phyloP scores from a whole-genome alignment of 2,329 filamentous ascomycete genomes.

The Rhinocladiella similis region DNA sequence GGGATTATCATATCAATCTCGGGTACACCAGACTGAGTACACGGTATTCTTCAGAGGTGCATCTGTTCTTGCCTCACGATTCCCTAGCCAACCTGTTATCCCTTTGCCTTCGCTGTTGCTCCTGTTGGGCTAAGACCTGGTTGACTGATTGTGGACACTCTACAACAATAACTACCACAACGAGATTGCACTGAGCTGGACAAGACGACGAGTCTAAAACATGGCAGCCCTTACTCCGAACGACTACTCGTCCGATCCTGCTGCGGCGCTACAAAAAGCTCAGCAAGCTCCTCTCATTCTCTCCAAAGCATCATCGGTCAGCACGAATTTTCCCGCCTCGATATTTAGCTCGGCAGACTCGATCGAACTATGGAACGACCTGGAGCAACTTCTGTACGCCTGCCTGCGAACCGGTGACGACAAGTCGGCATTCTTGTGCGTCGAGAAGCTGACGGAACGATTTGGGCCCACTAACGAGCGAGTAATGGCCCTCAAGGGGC shows the following conservation, averaged over 20 bases:
- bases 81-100: too few relatives aligned
- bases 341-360: slow-evolving; percentile 61
- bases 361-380: slow-evolving; percentile 76
- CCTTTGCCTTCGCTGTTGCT: too few relatives aligned
- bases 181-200: neutral
- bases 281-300: slow-evolving; percentile 45
- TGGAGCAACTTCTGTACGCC: slow-evolving; percentile 83
- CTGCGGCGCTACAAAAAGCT: slow-evolving; percentile 45
- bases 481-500: slow-evolving; percentile 76
- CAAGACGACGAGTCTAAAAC: neutral
- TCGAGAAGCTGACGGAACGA: slow-evolving; percentile 72
- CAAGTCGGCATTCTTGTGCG: slow-evolving; percentile 69
- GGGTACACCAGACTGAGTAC: too few relatives aligned
- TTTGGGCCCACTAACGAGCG: slow-evolving; percentile 86
- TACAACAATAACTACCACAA: neutral
- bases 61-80: too few relatives aligned
- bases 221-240: slow-evolving; percentile 16
- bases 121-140: too few relatives aligned
- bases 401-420: slow-evolving; percentile 85
- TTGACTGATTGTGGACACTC: too few relatives aligned
- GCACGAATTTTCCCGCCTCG: slow-evolving; percentile 52
- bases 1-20: too few relatives aligned
- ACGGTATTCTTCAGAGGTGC: too few relatives aligned
- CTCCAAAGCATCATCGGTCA: slow-evolving; percentile 50
- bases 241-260: slow-evolving; percentile 40